These are phyloP conservation scores for Termitomyces sp. DNA, from an alignment of 768 basidiomycete genomes.

Conservation along the genomic window DNA sequence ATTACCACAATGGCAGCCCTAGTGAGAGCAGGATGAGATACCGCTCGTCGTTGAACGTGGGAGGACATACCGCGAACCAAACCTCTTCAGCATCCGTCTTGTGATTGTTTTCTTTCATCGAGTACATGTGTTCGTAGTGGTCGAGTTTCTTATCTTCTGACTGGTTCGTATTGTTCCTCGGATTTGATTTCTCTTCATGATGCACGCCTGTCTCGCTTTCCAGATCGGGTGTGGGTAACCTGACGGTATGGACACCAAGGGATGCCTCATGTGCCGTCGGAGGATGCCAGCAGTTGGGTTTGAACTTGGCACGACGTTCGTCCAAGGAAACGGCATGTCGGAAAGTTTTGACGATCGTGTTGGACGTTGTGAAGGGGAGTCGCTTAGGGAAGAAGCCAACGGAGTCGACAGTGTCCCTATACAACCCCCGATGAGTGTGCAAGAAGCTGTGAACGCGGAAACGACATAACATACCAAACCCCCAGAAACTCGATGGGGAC, in stretches of 20 bases:
- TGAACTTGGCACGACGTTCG: slow-evolving; percentile 58
- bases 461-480: slow-evolving; percentile 38
- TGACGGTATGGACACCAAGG: slow-evolving; percentile 19
- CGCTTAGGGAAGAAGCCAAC: slow-evolving; percentile 52
- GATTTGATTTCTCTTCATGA: not conserved
- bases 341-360: slow-evolving; percentile 53
- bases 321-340: slow-evolving; percentile 67
- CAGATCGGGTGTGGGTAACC: not conserved
- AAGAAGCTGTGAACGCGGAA: not conserved
- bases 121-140: slow-evolving; percentile 30
- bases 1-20: slow-evolving; percentile 48
- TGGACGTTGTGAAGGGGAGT: slow-evolving; percentile 56
- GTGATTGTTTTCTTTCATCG: slow-evolving; percentile 13
- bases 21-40: not conserved
- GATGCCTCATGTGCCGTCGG: slow-evolving; percentile 25
- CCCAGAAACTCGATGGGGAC: slow-evolving; percentile 58
- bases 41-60: too few relatives aligned
- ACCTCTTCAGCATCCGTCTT: slow-evolving; percentile 55
- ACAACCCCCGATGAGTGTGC: not conserved
- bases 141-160: slow-evolving; percentile 22
- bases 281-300: slow-evolving; percentile 47
- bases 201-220: not conserved
- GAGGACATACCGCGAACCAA: slow-evolving; percentile 53
- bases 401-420: slow-evolving; percentile 67
- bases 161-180: not conserved